phyloP scores from a whole-genome alignment of 1,284 basidiomycete species.

The Cutaneotrichosporon dermatis region DNA sequence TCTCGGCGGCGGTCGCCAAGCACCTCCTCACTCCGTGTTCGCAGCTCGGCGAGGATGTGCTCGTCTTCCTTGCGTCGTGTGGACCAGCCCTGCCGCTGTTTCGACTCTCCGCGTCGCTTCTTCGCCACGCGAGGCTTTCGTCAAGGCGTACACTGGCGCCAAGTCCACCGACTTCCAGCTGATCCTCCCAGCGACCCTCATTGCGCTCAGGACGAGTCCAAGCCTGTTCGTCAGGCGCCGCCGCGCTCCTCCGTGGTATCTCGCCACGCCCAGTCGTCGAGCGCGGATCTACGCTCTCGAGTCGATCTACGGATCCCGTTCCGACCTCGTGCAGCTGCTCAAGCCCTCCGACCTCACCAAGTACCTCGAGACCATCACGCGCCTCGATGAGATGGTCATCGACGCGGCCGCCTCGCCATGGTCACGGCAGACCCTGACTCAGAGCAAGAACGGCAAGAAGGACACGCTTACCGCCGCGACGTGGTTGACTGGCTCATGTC shows the following conservation, averaged over 20 bases:
- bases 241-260: constrained; percentile 55
- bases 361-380: constrained; percentile 61
- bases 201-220: constrained; percentile 60
- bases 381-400: constrained; percentile 61
- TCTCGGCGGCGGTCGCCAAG: constrained; percentile 54
- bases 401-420: constrained; percentile 62
- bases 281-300: constrained; percentile 72
- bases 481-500: constrained; percentile 77
- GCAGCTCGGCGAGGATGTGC: constrained; percentile 63
- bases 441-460: constrained; percentile 56
- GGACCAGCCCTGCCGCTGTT: constrained; percentile 50
- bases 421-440: constrained; percentile 55
- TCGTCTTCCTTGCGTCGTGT: constrained; percentile 78
- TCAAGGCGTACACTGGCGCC: constrained; percentile 50
- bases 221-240: constrained; percentile 58
- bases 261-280: constrained; percentile 37
- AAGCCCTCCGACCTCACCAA: constrained; percentile 65
- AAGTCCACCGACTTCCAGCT: constrained; percentile 69
- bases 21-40: constrained; percentile 65
- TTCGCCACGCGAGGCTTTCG: constrained; percentile 63
- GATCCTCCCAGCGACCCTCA: constrained; percentile 69
- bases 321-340: constrained; percentile 71
- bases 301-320: constrained; percentile 67
- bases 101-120: constrained; percentile 56
- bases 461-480: constrained; percentile 64